Conservation (phyloP, 176 grass and related monocot species). For the Oryza meyeriana region DNA sequence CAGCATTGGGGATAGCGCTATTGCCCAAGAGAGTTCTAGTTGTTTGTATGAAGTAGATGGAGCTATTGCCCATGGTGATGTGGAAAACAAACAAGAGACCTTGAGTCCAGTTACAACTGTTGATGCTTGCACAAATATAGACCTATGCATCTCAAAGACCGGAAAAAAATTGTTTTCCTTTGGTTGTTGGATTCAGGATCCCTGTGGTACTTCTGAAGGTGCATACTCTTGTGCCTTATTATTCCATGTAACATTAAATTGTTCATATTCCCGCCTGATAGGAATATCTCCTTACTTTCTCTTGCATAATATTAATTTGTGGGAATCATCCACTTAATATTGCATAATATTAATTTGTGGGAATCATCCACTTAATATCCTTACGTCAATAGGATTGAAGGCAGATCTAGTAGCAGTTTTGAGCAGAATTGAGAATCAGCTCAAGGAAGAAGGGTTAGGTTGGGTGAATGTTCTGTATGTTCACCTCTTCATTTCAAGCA, state of each 20-base stretch:
- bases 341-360: slow-evolving; percentile 6
- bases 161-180: slow-evolving; percentile 63
- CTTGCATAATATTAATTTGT: slow-evolving; percentile 9
- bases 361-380: slow-evolving; percentile 7
- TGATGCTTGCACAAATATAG: slow-evolving; percentile 33
- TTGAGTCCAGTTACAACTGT: slow-evolving; percentile 24
- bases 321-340: slow-evolving; percentile 10
- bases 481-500: slow-evolving; percentile 95
- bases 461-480: slow-evolving; percentile 91
- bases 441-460: slow-evolving; percentile 64
- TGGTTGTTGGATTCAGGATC: slow-evolving; percentile 72
- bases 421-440: slow-evolving; percentile 68
- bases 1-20: slow-evolving; percentile 8
- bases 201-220: slow-evolving; percentile 53
- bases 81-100: slow-evolving; percentile 28
- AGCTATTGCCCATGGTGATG: slow-evolving; percentile 22
- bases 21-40: slow-evolving; percentile 25
- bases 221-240: not conserved
- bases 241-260: not conserved
- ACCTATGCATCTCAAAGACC: slow-evolving; percentile 56
- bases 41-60: slow-evolving; percentile 66
- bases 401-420: slow-evolving; percentile 68
- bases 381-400: slow-evolving; percentile 57
- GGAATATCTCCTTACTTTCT: not conserved
- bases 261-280: not conserved